Base-by-base conservation (phyloP, 192 early-diverging fungal genomes). In the Linderina pennispora region DNA sequence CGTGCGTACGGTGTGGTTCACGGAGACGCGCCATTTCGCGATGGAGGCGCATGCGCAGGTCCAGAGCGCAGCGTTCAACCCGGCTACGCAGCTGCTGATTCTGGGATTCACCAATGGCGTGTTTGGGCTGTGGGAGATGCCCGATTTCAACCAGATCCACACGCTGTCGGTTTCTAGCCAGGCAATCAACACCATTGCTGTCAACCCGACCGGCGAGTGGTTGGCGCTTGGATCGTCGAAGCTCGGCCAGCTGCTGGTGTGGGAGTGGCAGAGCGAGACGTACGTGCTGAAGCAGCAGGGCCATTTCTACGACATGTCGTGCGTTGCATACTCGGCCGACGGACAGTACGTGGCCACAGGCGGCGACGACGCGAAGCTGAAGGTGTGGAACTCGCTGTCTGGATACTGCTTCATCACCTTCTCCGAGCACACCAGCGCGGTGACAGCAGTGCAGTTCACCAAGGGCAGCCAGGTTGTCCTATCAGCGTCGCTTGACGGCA, bases 221-320 rank as follows among this genome's bases (percentile, higher is more conserved):
- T 70, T 99, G 22, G 94, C 91, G 1, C 91, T 99, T 69, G 97
- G 94, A 19, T 90, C 83, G 26, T 79, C 90, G 18, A 79, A 77
- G 53, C 78, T 97, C 9, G 94, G 94, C 5, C 97, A 99, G 73
- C 82, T 99, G 34, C 68, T 98, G 25, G 94, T 99, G 11, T 99
- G 97, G 97, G 97, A 99, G 64, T 99, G 97, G 97, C 90, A 96
- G 71, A 96, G 92, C 36, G 97, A 99, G 58, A 89, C 95, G 1
- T 98, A 99, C 55, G 88, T 99, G 31, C 76, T 99, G 36, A 99
- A 98, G 64, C 97, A 99, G 66, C 97, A 99, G 67, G 97, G 95
- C 8, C 97, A 99, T 48, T 87, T 83, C 35, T 89, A 94, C 74
- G 91, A 92, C 53, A 94, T 96, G 87, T 86, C 83, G 61, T 82